Evolutionary conservation across 495 filamentous ascomycete species (phyloP).

Genomic region (Aspergillus cristatus): DNA sequence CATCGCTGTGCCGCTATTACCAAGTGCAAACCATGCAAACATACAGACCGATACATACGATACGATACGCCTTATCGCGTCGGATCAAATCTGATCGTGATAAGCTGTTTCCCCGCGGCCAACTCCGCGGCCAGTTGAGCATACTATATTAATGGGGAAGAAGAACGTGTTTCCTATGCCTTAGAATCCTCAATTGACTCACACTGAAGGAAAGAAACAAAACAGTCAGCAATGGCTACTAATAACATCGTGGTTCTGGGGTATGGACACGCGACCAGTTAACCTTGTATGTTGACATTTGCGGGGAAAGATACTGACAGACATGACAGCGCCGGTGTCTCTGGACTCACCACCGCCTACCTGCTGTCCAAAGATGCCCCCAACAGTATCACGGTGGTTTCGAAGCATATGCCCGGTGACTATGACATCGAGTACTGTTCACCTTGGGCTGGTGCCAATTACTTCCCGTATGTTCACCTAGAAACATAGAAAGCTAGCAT

Average conservation of each 20-base stretch:
- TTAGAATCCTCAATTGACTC: no score
- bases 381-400: conserved; percentile 70
- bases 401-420: conserved; percentile 97
- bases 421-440: conserved; percentile 96
- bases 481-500: no score
- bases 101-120: no score
- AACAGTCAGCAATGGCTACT: conserved; percentile 29
- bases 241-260: conserved; percentile 58
- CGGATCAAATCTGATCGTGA: no score
- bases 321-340: conserved; percentile 70
- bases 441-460: conserved; percentile 93
- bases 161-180: no score
- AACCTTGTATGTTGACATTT: background rate
- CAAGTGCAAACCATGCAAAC: no score
- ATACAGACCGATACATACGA: no score
- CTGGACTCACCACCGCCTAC: conserved; percentile 85
- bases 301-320: background rate
- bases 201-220: no score
- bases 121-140: no score
- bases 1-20: no score
- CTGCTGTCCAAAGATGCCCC: conserved; percentile 60
- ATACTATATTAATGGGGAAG: no score
- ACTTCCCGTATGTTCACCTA: conserved; percentile 55
- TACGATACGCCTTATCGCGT: no score
- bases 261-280: conserved; percentile 27